These are phyloP conservation scores for Tolypocladium sp. DNA, from an alignment of 2,329 filamentous ascomycete genomes.

Conservation along the genomic window DNA sequence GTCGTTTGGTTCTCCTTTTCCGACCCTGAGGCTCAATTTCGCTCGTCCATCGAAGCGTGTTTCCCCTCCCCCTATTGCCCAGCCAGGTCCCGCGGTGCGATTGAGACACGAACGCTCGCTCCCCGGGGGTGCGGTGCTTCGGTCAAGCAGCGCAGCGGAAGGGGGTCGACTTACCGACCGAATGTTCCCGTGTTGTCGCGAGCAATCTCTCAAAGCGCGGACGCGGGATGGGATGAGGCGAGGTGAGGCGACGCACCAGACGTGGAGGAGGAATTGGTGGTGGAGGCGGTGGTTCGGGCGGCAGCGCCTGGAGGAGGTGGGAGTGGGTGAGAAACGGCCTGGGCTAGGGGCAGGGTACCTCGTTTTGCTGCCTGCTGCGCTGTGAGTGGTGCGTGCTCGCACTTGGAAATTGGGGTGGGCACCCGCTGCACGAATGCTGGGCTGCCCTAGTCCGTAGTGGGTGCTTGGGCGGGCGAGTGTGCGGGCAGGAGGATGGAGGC, in stretches of 20 bases:
- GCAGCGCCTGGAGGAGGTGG: background rate
- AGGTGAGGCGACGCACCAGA: background rate
- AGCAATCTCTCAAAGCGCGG: background rate
- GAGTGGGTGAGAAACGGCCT: background rate
- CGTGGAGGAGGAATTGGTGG: background rate
- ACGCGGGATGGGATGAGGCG: background rate
- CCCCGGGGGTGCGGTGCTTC: background rate
- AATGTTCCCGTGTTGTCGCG: background rate
- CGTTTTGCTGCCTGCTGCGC: background rate
- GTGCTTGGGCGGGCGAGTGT: background rate
- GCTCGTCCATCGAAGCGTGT: background rate
- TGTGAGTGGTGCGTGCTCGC: constrained; percentile 5
- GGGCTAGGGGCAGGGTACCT: background rate
- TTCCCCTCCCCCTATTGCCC: background rate
- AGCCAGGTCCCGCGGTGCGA: background rate
- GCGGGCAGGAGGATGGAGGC: background rate
- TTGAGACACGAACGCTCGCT: background rate
- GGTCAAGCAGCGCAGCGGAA: background rate
- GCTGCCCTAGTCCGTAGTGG: too few relatives aligned
- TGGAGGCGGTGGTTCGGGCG: background rate
- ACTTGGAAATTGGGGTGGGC: constrained; percentile 8
- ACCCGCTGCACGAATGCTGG: background rate
- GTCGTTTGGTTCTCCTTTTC: background rate
- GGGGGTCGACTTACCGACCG: background rate
- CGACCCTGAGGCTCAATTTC: background rate